Base-by-base conservation (phyloP, 2,329 filamentous ascomycete genomes). In the Westerdykella aurantiaca region DNA sequence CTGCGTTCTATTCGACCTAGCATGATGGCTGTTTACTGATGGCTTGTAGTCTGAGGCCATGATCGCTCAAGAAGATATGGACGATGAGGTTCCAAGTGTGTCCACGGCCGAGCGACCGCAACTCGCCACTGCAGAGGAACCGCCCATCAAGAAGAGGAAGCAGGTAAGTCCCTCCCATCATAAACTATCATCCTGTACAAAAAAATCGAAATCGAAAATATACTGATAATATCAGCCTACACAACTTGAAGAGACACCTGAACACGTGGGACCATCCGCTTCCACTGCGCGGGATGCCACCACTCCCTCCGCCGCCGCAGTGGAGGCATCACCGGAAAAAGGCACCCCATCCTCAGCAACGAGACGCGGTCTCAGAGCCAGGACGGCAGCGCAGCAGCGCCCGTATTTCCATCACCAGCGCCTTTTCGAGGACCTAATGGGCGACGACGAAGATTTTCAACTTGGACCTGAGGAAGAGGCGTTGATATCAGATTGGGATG, bases 401-500 rank as follows among this genome's bases (percentile, higher is more conserved):
- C 63, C 63, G 9, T 66, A 66, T 47, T 60, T 53, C 34, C 59
- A 63, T 22, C 53, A 64, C 48, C 60, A 59, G 13, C 58, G 64
- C 38, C 41, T 62, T 3, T 64, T 62, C 33, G 60, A 65, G 13
- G 57, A 57, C 17, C n/a, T 35, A 14, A 35, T 35, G n/a, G 33
- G 13, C 17, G 33, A 35, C n/a, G n/a, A 14, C 16, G 33, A 18
- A 18, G 33, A 35, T 9, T 5, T 16, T 5, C 3, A 29, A 12
- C 4, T 29, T 12, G 9, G 7, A 3, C 25, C 25, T 7, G 4
- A 35, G 7, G 33, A 14, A 35, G n/a, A 12, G 3, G 16, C 5
- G 16, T 35, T 13, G 7, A 35, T 5, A 13, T 16, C 33, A 3
- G n/a, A 3, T 9, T 3, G 17, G 7, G 16, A 35, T 3, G 6